These are phyloP conservation scores for Colletotrichum orchidophilum DNA, from an alignment of 2,329 filamentous ascomycete species.

Conservation along the genomic window DNA sequence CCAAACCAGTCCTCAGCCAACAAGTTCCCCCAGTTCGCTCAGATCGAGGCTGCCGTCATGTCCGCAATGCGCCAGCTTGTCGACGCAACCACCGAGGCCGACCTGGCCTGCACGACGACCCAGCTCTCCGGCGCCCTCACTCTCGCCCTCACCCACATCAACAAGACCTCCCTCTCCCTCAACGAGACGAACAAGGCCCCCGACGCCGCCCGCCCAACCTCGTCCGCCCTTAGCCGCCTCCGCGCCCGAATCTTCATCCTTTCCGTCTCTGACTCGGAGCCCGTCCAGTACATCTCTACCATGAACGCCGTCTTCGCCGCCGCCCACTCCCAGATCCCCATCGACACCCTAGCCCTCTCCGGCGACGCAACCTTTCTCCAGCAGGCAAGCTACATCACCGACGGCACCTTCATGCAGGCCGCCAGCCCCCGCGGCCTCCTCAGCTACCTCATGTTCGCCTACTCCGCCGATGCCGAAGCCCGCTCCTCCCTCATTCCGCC, in stretches of 20 bases:
- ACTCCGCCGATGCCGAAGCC: slow-evolving; percentile 72
- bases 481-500: slow-evolving; percentile 76
- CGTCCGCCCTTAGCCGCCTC: slow-evolving; percentile 58
- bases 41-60: slow-evolving; percentile 85
- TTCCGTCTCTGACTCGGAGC: slow-evolving; percentile 84
- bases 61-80: slow-evolving; percentile 79
- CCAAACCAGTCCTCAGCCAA: slow-evolving; percentile 67
- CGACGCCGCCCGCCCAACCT: slow-evolving; percentile 45
- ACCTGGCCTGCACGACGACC: slow-evolving; percentile 80
- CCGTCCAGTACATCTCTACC: slow-evolving; percentile 94
- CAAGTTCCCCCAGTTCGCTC: slow-evolving; percentile 92
- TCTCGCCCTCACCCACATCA: slow-evolving; percentile 88
- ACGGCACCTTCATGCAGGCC: slow-evolving; percentile 64
- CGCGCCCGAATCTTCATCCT: slow-evolving; percentile 88
- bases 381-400: slow-evolving; percentile 77
- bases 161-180: slow-evolving; percentile 78
- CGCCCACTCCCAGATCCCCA: slow-evolving; percentile 85
- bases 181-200: slow-evolving; percentile 62
- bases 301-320: slow-evolving; percentile 99
- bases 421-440: slow-evolving; percentile 76
- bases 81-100: slow-evolving; percentile 68
- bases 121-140: slow-evolving; percentile 92
- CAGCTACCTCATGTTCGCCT: slow-evolving; percentile 94
- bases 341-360: slow-evolving; percentile 89
- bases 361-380: slow-evolving; percentile 92